Evolutionary conservation across 139 green algal genomes (phyloP), one percentile per base, ranked within the genome.

Genomic region (Chlamydomonas sphaeroides): DNA sequence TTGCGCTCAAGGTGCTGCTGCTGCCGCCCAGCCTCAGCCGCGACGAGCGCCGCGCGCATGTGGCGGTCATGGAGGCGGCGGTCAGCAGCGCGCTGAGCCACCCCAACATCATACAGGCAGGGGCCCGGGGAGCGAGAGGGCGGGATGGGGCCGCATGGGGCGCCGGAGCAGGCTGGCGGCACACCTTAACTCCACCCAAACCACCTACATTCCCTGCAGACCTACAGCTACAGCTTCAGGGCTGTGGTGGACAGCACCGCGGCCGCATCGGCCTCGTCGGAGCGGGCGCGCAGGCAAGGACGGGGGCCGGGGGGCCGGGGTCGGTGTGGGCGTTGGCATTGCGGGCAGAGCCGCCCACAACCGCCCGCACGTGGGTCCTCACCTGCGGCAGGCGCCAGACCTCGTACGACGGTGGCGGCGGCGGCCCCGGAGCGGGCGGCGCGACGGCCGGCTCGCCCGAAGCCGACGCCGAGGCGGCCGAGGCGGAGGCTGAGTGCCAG

Each of bases 161-260:
- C n/a, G n/a, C n/a, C n/a, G n/a, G n/a, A n/a, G n/a, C n/a, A n/a
- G n/a, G n/a, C n/a, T n/a, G n/a, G n/a, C n/a, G n/a, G n/a, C n/a
- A n/a, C n/a, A n/a, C n/a, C n/a, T n/a, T n/a, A n/a, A n/a, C 7
- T 36, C 1, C 59, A 35, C 30, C 59, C 59, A 18, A 20, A 11
- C 26, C 59, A 18, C 59, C 30, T 11, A 30, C 30, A 7, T 15
- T 35, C 36, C 36, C 36, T 25, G 36, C 72, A 79, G 72, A 68
- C 72, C 18, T 79, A 68, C 72, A 79, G 72, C 72, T 79, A 79
- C 72, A 68, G 56, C 72, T 79, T 79, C 56, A 36, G 56, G 0
- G 36, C 56, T 15, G 36, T 79, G 1, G 30, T 57, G 25, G 72
- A 79, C 56, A 66, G 45, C 53, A 79, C 41, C 32, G 3, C 7